Evolutionary conservation across 345 rosid species (phyloP).

Genomic region (Capsella bursapastoris): DNA sequence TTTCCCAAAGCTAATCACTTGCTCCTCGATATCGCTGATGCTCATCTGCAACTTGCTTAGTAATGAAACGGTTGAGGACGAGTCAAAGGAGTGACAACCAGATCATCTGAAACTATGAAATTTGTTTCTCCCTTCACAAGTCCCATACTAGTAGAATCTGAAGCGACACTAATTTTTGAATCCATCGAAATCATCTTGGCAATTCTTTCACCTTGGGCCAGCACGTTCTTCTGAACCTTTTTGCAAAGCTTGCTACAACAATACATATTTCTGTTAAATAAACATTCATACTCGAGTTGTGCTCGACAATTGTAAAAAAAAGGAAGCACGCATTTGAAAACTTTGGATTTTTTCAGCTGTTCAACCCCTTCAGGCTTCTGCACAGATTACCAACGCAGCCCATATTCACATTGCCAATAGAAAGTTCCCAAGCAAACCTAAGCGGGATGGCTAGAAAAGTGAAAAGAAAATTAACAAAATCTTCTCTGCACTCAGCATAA

Average conservation of each 20-base stretch:
- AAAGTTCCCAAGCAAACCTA: slow-evolving; percentile 23
- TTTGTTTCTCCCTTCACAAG: slow-evolving; percentile 22
- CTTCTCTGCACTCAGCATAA: slow-evolving; percentile 36
- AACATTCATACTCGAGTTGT: slow-evolving; percentile 27
- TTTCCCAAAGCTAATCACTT: slow-evolving; percentile 33
- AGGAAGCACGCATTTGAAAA: slow-evolving; percentile 19
- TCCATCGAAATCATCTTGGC: background rate
- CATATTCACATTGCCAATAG: background rate
- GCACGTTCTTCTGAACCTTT: background rate
- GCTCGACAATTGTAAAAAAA: background rate
- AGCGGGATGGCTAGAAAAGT: slow-evolving; percentile 35
- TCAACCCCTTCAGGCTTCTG: slow-evolving; percentile 14
- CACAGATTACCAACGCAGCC: slow-evolving; percentile 21
- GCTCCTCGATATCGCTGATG: slow-evolving; percentile 29
- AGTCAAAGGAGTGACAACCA: slow-evolving; percentile 28
- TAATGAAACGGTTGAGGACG: slow-evolving; percentile 28
- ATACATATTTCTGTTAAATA: background rate
- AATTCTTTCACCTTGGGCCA: background rate
- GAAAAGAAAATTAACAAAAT: slow-evolving; percentile 37
- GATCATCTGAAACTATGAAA: slow-evolving; percentile 39
- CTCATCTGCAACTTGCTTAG: slow-evolving; percentile 25
- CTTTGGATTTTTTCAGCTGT: background rate
- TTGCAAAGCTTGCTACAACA: background rate
- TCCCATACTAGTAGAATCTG: background rate
- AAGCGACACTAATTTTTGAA: background rate